Base-by-base conservation (phyloP, 352 stramenopile genomes). In the Sclerospora graminicola region DNA sequence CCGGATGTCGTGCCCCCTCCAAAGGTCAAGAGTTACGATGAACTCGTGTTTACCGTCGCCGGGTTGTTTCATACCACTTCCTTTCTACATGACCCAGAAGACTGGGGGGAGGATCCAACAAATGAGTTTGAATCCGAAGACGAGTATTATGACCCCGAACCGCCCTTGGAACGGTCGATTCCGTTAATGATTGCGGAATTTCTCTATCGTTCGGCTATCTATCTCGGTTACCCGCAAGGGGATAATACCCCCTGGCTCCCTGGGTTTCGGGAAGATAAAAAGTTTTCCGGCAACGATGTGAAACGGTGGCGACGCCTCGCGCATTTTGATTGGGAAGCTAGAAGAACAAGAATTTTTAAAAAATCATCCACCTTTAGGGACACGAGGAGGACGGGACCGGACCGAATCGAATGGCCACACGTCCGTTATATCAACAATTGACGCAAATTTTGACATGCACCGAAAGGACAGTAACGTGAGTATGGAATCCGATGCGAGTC, bases 171-270 rank as follows among this genome's bases (percentile, higher is more conserved):
- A 51, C 66, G 69, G 7, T 87, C 75, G n/a, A 62, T 82, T 53
- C 62, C 68, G 41, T 66, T 88, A 50, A 78, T 88, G 68, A 82
- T 88, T 55, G 75, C 72, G 24, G 75, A 88, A 56, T 88, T 88
- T 33, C 66, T 88, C 10, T 81, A 82, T 47, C 67, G 75, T 7
- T 84, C 75, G 38, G 75, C 71, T 33, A 54, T 84, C 34, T 83
- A 77, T 50, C 42, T 88, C 15, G 75, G 75, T 1, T 75, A 82
- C 41, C 65, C 57, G 4, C 49, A 56, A 30, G 52, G 51, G 10
- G 59, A 70, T n/a, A n/a, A n/a, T 36, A 66, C 68, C 10, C 66
- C 73, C 16, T 84, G 72, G 72, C 51, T 84, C 15, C 70, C 70
- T 0, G 67, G 67, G 9, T 88, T 88, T 37, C 65, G 70, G 26